Conservation (phyloP, 108 stramenopile genomes). For the Nitzschia putrida region DNA sequence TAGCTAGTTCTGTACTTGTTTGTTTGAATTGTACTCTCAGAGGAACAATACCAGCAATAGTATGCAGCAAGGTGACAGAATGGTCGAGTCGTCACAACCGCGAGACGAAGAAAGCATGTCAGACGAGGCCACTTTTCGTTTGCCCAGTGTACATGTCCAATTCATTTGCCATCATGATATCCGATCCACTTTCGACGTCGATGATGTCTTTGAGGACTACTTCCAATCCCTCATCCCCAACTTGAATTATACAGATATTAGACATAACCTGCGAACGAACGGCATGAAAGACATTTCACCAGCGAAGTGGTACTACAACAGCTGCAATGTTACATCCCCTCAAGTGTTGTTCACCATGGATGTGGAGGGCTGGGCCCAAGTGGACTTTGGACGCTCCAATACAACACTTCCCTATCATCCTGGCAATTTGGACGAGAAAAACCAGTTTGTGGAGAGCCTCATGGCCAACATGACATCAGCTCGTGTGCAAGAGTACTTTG, state of each 20-base stretch:
- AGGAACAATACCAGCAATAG: neutral
- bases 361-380: slow-evolving; percentile 12
- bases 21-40: too few species aligned
- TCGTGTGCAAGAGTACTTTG: slow-evolving; percentile 3
- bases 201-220: slow-evolving; percentile 1
- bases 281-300: slow-evolving; percentile 14
- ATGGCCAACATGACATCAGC: neutral
- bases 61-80: neutral
- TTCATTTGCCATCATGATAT: slow-evolving; percentile 22
- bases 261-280: neutral
- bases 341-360: slow-evolving; percentile 18
- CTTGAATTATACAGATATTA: slow-evolving; percentile 3
- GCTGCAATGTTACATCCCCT: slow-evolving; percentile 22
- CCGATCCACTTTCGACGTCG: neutral
- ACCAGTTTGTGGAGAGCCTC: neutral
- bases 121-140: neutral
- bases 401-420: neutral
- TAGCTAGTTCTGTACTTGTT: too few species aligned
- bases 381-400: neutral
- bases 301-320: slow-evolving; percentile 17
- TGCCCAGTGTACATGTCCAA: slow-evolving; percentile 15
- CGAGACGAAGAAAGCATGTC: slow-evolving; percentile 1
- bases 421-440: neutral
- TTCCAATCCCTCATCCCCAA: slow-evolving; percentile 2
- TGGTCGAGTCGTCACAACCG: neutral